A percentile compares a stretch with the other conserved stretches of the same genome.
Evolutionary conservation across 192 early-diverging fungal species (phyloP).

Genomic region (Dispira simplex): DNA sequence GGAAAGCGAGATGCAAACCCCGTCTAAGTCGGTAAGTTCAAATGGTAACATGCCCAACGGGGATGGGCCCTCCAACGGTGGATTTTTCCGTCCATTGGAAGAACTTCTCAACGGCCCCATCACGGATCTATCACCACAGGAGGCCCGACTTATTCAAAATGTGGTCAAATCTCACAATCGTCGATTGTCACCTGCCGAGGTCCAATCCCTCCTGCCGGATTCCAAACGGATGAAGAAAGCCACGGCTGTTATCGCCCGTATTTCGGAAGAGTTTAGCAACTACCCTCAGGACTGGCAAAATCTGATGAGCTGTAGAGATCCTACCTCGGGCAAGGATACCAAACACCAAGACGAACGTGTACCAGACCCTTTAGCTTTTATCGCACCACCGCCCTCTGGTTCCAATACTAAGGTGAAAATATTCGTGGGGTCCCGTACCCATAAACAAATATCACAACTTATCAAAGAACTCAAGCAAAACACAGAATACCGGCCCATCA

Average conservation of each 20-base stretch:
- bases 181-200: no score
- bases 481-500: constrained; percentile 33
- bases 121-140: no score
- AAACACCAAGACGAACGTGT: background rate
- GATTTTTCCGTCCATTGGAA: no score
- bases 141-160: no score
- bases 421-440: constrained; percentile 38
- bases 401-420: constrained; percentile 13
- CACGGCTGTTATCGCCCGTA: background rate
- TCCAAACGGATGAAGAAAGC: no score
- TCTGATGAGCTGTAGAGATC: background rate
- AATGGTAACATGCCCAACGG: background rate
- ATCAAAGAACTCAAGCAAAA: constrained; percentile 35
- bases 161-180: no score
- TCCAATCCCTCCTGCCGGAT: no score
- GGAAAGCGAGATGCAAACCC: background rate
- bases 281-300: background rate
- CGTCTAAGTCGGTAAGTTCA: background rate
- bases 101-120: no score
- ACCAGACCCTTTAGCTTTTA: background rate
- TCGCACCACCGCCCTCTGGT: background rate
- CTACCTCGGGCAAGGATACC: background rate
- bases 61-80: no score
- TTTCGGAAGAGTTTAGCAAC: background rate
- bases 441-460: constrained; percentile 40